Evolutionary conservation across 192 early-diverging fungal genomes (phyloP).

Genomic region (Gonapodya prolifera): DNA sequence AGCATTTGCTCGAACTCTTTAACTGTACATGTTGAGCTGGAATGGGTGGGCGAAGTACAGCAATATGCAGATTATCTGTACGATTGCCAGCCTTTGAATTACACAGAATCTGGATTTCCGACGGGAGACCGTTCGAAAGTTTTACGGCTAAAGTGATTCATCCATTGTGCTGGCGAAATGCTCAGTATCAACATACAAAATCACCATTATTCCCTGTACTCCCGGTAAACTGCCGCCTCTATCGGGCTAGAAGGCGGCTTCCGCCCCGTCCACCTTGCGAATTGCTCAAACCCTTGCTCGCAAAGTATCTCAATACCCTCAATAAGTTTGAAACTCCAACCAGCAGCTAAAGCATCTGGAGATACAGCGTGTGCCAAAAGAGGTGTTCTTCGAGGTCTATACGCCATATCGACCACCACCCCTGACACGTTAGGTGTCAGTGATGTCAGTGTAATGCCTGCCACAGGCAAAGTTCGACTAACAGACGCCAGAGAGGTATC

Average conservation of each 20-base stretch:
- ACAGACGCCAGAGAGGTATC: not conserved
- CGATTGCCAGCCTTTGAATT: no score
- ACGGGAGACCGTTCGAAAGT: no score
- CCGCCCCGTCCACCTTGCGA: slow-evolving; percentile 70
- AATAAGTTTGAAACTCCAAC: slow-evolving; percentile 25
- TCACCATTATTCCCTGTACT: slow-evolving; percentile 1
- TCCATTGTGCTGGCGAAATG: no score
- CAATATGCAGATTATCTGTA: no score
- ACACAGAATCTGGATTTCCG: no score
- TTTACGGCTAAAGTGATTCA: no score
- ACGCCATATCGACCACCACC: slow-evolving; percentile 87
- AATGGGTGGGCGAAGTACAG: no score
- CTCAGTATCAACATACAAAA: no score
- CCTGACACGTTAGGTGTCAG: slow-evolving; percentile 22
- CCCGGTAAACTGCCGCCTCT: slow-evolving; percentile 26
- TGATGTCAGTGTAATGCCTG: not conserved
- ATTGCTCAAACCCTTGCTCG: slow-evolving; percentile 87
- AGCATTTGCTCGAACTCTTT: no score
- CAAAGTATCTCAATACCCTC: slow-evolving; percentile 81
- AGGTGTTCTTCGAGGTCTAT: slow-evolving; percentile 75
- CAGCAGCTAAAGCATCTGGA: slow-evolving; percentile 29
- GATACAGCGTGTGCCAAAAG: slow-evolving; percentile 49
- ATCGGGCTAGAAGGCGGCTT: slow-evolving; percentile 39
- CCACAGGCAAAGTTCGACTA: not conserved
- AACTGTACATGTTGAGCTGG: no score